A percentile compares a stretch with the other conserved stretches of the same genome.
These are phyloP conservation scores for Candida mesenterica DNA, from an alignment of 1,139 yeast species.

Conservation along the genomic window DNA sequence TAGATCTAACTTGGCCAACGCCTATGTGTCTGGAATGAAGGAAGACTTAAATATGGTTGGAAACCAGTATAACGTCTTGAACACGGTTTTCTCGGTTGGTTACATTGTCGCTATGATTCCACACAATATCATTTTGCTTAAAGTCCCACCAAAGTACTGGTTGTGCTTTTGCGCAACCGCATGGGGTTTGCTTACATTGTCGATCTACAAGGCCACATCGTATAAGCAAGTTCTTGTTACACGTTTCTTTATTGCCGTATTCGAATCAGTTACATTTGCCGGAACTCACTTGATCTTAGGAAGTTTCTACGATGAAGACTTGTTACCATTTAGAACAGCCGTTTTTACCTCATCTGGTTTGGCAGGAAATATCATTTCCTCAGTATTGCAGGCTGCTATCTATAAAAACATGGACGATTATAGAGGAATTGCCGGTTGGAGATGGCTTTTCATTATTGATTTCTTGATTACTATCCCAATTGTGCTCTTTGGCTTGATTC, in stretches of 20 bases:
- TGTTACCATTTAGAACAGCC: slow-evolving; percentile 49
- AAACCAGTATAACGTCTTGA: slow-evolving; percentile 45
- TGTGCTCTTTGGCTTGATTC: slow-evolving; percentile 51
- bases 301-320: slow-evolving; percentile 51
- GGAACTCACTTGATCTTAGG: slow-evolving; percentile 56
- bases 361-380: slow-evolving; percentile 48
- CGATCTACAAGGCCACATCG: slow-evolving; percentile 43
- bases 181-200: slow-evolving; percentile 57
- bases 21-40: slow-evolving; percentile 41
- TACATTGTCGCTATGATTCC: slow-evolving; percentile 60
- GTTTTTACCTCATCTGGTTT: slow-evolving; percentile 53
- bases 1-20: slow-evolving; percentile 46
- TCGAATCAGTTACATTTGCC: slow-evolving; percentile 54
- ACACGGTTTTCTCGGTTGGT: slow-evolving; percentile 60
- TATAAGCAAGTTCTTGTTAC: slow-evolving; percentile 48
- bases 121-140: slow-evolving; percentile 48
- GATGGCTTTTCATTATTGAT: slow-evolving; percentile 41
- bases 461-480: slow-evolving; percentile 44
- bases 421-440: slow-evolving; percentile 36
- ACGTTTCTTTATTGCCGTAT: slow-evolving; percentile 54
- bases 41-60: slow-evolving; percentile 42
- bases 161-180: slow-evolving; percentile 50
- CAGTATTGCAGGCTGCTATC: slow-evolving; percentile 36
- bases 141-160: slow-evolving; percentile 55
- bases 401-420: slow-evolving; percentile 30